phyloP scores from a whole-genome alignment of 2,329 filamentous ascomycete genomes.

The Diaporthe helianthi region DNA sequence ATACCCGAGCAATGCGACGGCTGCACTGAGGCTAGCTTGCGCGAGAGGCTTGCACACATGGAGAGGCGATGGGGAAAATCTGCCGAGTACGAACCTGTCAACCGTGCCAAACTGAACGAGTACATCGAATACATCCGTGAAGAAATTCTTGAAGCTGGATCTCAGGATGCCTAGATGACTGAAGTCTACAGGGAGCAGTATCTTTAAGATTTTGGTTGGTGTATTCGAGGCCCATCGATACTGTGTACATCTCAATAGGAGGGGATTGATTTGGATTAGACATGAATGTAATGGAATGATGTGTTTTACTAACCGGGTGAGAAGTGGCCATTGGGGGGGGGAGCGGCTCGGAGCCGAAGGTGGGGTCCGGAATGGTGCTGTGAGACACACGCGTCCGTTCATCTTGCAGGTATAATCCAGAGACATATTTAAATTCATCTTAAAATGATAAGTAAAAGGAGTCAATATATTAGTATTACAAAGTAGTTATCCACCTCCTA shows the following conservation, averaged over 20 bases:
- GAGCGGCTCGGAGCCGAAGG: too few relatives aligned
- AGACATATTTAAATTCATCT: too few relatives aligned
- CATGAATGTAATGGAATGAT: background rate
- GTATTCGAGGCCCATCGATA: slow-evolving; percentile 1
- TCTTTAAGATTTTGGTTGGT: background rate
- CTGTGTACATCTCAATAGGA: background rate
- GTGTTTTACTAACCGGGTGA: too few relatives aligned
- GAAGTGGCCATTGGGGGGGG: too few relatives aligned
- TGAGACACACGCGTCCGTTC: too few relatives aligned
- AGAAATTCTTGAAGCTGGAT: too few relatives aligned
- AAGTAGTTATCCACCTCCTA: too few relatives aligned
- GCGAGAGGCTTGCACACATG: background rate
- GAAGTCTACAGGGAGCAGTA: slow-evolving; percentile 2
- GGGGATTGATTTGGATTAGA: background rate
- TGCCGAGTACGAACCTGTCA: background rate
- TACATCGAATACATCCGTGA: too few relatives aligned
- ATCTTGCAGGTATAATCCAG: too few relatives aligned
- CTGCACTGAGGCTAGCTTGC: background rate
- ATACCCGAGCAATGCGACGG: slow-evolving; percentile 4
- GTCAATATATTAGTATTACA: too few relatives aligned
- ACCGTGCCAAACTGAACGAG: background rate
- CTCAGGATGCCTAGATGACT: slow-evolving; percentile 1
- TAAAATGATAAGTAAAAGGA: too few relatives aligned
- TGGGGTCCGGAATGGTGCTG: too few relatives aligned
- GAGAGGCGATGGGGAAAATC: background rate